A percentile compares a stretch with the other conserved stretches of the same genome.
phyloP scores from a whole-genome alignment of 495 filamentous ascomycete genomes.

The Hypoxylon intermedium region DNA sequence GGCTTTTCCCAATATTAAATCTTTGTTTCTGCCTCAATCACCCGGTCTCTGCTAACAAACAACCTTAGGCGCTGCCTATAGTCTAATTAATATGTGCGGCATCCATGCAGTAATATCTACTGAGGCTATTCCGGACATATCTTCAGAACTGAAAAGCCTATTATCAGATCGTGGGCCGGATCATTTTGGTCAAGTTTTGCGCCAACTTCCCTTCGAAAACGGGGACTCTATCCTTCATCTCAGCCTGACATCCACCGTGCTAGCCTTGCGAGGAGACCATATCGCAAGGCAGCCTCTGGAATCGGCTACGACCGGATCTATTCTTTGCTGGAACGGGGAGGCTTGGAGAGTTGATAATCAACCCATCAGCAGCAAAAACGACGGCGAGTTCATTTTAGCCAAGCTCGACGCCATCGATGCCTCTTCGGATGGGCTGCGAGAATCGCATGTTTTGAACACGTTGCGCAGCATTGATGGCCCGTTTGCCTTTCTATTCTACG shows the following conservation, averaged over 20 bases:
- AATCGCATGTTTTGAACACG: conserved; percentile 56
- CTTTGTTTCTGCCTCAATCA: neutral
- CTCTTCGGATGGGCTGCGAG: conserved; percentile 28
- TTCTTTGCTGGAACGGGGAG: conserved; percentile 98
- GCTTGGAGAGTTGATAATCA: conserved; percentile 77
- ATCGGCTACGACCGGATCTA: conserved; percentile 64
- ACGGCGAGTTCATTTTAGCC: conserved; percentile 75
- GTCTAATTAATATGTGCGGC: conserved; percentile 52
- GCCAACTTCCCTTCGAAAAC: conserved; percentile 30
- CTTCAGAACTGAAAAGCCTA: conserved; percentile 41
- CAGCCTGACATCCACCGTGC: conserved; percentile 80
- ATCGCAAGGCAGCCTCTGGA: conserved; percentile 77
- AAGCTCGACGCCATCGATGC: conserved; percentile 61
- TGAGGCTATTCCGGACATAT: conserved; percentile 25
- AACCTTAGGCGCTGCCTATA: neutral
- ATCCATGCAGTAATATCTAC: conserved; percentile 52
- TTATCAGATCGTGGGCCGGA: conserved; percentile 60
- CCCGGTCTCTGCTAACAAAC: conserved; percentile 2
- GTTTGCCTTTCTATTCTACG: conserved; percentile 90
- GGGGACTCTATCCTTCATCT: conserved; percentile 51
- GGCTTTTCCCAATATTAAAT: too few relatives aligned
- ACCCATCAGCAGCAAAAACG: conserved; percentile 68
- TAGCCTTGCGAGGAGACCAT: conserved; percentile 79
- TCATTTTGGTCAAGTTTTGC: conserved; percentile 52
- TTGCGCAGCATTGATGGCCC: conserved; percentile 77